These are phyloP conservation scores for Metarhizium humberi DNA, from an alignment of 2,329 filamentous ascomycete species.

Conservation along the genomic window DNA sequence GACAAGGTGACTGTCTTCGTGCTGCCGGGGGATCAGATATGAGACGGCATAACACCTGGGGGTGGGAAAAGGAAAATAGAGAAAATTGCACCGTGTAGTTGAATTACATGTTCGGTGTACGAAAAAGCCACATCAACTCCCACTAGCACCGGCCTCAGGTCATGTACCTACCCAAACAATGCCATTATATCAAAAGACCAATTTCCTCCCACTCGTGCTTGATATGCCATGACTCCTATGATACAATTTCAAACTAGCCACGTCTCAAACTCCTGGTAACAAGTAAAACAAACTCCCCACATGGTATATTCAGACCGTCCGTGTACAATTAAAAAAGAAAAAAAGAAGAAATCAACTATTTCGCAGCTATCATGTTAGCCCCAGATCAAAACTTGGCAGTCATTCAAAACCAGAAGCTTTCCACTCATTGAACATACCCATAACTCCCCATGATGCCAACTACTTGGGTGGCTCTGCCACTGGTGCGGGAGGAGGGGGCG, in stretches of 20 bases:
- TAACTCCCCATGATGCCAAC: neutral
- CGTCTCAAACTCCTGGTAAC: neutral
- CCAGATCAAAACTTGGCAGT: neutral
- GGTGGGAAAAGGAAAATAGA: neutral
- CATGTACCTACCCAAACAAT: neutral
- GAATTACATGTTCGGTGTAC: too few species aligned
- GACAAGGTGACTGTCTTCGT: too few species aligned
- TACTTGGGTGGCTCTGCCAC: neutral
- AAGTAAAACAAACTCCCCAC: neutral
- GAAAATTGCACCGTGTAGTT: neutral
- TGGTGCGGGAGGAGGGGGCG: constrained; percentile 7
- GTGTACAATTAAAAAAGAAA: neutral
- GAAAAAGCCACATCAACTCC: too few species aligned
- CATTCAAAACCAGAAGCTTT: neutral
- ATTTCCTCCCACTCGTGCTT: neutral
- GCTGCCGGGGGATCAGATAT: too few species aligned
- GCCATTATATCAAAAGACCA: neutral
- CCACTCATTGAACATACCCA: neutral
- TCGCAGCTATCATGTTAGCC: neutral
- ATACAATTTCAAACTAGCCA: neutral
- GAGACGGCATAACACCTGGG: too few species aligned
- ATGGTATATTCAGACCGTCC: neutral
- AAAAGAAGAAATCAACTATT: neutral
- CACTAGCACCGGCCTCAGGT: neutral
- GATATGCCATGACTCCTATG: neutral